Conservation (phyloP, 83 land plant genomes). For the Isoetes engelmannii region DNA sequence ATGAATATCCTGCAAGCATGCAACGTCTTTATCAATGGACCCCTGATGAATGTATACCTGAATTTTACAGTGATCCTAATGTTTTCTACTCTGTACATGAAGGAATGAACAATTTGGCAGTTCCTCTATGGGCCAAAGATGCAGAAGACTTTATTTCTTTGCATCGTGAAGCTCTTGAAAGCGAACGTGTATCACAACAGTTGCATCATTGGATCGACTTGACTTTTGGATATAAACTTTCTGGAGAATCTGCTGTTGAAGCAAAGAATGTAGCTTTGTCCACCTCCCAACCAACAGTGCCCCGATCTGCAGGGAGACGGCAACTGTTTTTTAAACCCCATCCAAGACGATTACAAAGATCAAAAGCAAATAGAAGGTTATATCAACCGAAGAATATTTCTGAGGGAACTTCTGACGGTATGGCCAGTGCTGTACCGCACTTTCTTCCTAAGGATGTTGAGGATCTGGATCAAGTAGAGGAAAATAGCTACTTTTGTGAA, state of each 20-base stretch:
- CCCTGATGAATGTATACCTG: constrained; percentile 97
- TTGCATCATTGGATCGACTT: constrained; percentile 94
- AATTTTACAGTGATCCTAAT: constrained; percentile 78
- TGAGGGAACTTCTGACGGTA: background rate
- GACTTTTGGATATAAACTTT: constrained; percentile 86
- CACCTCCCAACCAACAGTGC: constrained; percentile 42
- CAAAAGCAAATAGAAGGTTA: background rate
- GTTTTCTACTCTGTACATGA: constrained; percentile 63
- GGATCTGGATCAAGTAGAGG: constrained; percentile 45
- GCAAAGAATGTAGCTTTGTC: constrained; percentile 87
- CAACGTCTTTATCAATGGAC: constrained; percentile 97
- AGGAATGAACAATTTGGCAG: constrained; percentile 79
- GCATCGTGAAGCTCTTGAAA: constrained; percentile 75
- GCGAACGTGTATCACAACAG: constrained; percentile 60
- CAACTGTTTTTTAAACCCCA: constrained; percentile 80
- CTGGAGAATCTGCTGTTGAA: constrained; percentile 68
- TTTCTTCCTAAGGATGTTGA: background rate
- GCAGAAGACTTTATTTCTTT: constrained; percentile 72
- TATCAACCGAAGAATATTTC: constrained; percentile 1
- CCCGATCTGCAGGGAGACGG: constrained; percentile 64
- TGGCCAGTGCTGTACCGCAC: background rate
- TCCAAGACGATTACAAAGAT: constrained; percentile 36
- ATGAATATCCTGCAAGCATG: constrained; percentile 92
- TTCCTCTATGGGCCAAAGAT: constrained; percentile 72
- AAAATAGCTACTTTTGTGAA: constrained; percentile 50